Conservation (phyloP, 805 yeast species). For the Sugiyamaella mastotermitis region DNA sequence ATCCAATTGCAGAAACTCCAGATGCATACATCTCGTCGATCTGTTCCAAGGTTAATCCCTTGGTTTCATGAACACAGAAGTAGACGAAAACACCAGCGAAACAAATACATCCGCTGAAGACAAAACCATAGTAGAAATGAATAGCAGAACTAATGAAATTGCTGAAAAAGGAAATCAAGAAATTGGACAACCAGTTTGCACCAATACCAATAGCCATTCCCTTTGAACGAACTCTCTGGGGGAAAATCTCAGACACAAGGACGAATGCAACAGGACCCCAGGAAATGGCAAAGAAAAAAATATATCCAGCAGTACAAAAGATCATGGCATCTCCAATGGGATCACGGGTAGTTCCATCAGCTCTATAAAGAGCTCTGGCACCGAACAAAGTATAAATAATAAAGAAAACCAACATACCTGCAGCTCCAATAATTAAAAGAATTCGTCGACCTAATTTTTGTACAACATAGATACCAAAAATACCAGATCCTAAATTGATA, state of each 20-base stretch:
- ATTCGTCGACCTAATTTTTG: constrained; percentile 47
- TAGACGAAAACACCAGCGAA: constrained; percentile 58
- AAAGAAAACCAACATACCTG: constrained; percentile 45
- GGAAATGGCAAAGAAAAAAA: constrained; percentile 46
- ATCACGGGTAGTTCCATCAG: constrained; percentile 25
- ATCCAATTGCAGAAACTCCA: constrained; percentile 38
- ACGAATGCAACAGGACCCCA: constrained; percentile 69
- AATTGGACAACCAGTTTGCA: constrained; percentile 39
- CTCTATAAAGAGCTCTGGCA: constrained; percentile 33
- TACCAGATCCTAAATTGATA: constrained; percentile 47
- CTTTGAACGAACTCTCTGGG: constrained; percentile 50
- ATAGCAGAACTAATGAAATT: constrained; percentile 59
- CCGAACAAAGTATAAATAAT: constrained; percentile 45
- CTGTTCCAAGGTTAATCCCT: constrained; percentile 76
- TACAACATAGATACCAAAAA: constrained; percentile 41
- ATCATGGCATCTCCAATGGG: constrained; percentile 50
- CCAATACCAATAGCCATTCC: constrained; percentile 55
- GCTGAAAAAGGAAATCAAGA: constrained; percentile 58
- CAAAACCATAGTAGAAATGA: constrained; percentile 62
- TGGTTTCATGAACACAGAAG: constrained; percentile 71
- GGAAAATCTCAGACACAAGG: constrained; percentile 57
- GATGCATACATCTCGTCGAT: constrained; percentile 58
- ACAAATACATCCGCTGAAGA: constrained; percentile 54
- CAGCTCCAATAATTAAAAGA: constrained; percentile 40
- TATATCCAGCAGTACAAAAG: constrained; percentile 45